A percentile compares a stretch with the other conserved stretches of the same genome.
phyloP scores from a whole-genome alignment of 192 early-diverging fungal genomes.

The Coemansia sp. region DNA sequence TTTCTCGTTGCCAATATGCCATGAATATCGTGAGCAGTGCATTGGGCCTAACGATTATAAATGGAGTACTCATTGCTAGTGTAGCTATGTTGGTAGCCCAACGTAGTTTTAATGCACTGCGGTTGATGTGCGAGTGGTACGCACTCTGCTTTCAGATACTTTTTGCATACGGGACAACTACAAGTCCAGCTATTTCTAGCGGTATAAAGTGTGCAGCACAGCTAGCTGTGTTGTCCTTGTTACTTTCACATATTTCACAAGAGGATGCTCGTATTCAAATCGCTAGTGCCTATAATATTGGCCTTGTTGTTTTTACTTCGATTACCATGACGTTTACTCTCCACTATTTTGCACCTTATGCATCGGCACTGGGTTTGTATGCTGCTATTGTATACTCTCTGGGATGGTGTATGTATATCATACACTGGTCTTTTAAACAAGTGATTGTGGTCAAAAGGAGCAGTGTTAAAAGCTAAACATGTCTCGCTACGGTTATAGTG shows the following conservation, averaged over 20 bases:
- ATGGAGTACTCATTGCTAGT: not conserved
- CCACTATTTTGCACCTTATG: not conserved
- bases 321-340: not conserved
- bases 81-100: not conserved
- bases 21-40: not conserved
- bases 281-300: not conserved
- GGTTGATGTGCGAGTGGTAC: not conserved
- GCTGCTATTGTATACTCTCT: not conserved
- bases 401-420: not conserved
- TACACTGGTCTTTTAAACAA: not conserved
- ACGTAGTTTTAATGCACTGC: not conserved
- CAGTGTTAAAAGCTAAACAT: not conserved
- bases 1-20: not conserved
- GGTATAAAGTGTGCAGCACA: not conserved
- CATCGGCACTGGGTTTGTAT: not conserved
- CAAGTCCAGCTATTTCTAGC: not conserved
- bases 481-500: not conserved
- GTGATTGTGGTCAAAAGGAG: not conserved
- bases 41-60: not conserved
- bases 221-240: not conserved
- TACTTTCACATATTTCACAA: not conserved
- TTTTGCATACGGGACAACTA: not conserved
- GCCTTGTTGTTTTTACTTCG: not conserved
- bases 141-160: not conserved
- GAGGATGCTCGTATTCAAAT: not conserved